phyloP scores from a whole-genome alignment of 768 basidiomycete genomes.

The Lentinula sp. region DNA sequence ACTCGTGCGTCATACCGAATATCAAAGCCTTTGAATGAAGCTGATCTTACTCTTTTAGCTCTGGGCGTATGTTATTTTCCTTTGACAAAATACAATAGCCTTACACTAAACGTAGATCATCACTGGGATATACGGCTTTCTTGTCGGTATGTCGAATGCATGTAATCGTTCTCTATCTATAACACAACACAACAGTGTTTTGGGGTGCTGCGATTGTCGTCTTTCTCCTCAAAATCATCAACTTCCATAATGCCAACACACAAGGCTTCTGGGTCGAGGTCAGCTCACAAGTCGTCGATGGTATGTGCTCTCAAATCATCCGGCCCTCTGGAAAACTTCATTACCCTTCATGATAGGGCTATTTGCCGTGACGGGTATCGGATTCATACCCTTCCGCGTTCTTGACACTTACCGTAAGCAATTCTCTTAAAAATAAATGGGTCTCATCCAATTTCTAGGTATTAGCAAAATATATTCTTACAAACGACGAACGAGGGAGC shows the following conservation, averaged over 20 bases:
- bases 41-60: conserved; percentile 27
- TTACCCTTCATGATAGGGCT: conserved; percentile 36
- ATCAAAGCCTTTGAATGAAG: not conserved
- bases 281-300: conserved; percentile 71
- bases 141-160: conserved; percentile 44
- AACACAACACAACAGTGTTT: conserved; percentile 43
- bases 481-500: conserved; percentile 51
- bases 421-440: not conserved
- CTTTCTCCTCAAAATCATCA: conserved; percentile 63
- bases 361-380: conserved; percentile 77
- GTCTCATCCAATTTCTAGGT: conserved; percentile 31
- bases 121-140: conserved; percentile 72
- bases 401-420: conserved; percentile 71
- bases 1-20: conserved; percentile 49
- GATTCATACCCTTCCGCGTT: conserved; percentile 70
- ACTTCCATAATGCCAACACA: conserved; percentile 58
- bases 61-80: conserved; percentile 49
- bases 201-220: conserved; percentile 85
- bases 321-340: not conserved
- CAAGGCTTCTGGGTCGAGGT: conserved; percentile 84
- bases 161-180: not conserved
- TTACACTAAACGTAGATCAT: conserved; percentile 34
- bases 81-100: conserved; percentile 1
- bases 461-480: conserved; percentile 71
- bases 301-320: conserved; percentile 24